Evolutionary conservation across 2,329 filamentous ascomycete genomes (phyloP), one percentile per base, ranked within the genome.

Genomic region (Fusarium citri): DNA sequence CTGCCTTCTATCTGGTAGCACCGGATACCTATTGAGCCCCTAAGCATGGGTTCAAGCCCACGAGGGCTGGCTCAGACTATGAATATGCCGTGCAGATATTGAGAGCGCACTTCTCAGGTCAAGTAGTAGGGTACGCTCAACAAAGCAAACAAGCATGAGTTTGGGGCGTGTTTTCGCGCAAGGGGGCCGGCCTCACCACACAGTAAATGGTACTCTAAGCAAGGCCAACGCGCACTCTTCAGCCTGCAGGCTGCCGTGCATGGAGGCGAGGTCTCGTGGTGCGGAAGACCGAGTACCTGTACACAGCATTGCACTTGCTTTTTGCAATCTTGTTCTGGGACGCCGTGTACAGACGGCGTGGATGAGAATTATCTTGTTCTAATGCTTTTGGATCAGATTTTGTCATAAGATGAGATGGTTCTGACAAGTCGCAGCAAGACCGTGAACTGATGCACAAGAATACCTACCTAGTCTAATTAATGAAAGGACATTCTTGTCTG

Each of bases 181-280:
- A 69, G 72, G 72, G 55, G 51, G 64, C 59, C 54, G 34, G 28
- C 55, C 62, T 58, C 55, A 51, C 61, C 42, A 50, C 43, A 66
- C 47, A 68, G 66, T 59, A 63, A 68, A 70, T 61, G 66, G 65
- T 55, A 72, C 72, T 59, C 56, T 65, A 73, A 69, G 42, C 49
- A 41, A 75, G 64, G 54, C 55, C 72, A 64, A 64, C 69, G 65
- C 71, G 71, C 71, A 69, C 63, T 72, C 65, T 66, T 72, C 72
- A 71, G 71, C 73, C 68, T 74, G 68, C 74, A 72, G 71, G 69
- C 70, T 73, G 66, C 67, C 72, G 68, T 77, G 74, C 76, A 78
- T 78, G 70, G 66, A 72, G 73, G 62, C 66, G 61, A 73, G 74
- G 76, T 77, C 76, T 73, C 75, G 76, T 77, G 76, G 74, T 73